A percentile compares a stretch with the other conserved stretches of the same genome.
phyloP scores from a whole-genome alignment of 805 yeast species.

The Kuraishia piskuri region DNA sequence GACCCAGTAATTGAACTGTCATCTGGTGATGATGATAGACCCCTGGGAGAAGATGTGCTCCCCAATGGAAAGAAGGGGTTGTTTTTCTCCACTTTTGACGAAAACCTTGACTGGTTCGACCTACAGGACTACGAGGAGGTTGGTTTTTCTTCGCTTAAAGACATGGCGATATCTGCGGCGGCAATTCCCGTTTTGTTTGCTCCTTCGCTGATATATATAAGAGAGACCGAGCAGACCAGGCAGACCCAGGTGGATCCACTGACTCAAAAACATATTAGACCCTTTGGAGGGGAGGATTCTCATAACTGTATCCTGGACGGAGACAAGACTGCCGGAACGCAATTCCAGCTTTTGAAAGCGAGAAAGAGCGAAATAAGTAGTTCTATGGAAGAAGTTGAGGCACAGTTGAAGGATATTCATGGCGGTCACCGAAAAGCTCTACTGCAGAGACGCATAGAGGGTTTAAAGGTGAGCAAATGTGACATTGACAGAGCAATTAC shows the following conservation, averaged over 20 bases:
- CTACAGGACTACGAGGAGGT: conserved; percentile 53
- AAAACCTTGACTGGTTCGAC: conserved; percentile 56
- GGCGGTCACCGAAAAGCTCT: neutral
- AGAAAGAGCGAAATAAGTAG: conserved; percentile 24
- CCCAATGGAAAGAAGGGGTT: conserved; percentile 3
- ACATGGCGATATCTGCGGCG: conserved; percentile 29
- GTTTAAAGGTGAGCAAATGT: neutral
- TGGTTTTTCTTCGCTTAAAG: conserved; percentile 28
- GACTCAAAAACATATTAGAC: conserved; percentile 21
- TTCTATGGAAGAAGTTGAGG: conserved; percentile 15
- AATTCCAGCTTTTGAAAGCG: conserved; percentile 27
- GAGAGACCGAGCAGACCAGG: conserved; percentile 37
- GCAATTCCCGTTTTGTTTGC: conserved; percentile 60
- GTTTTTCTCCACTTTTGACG: conserved; percentile 28
- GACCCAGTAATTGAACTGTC: neutral
- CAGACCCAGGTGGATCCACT: conserved; percentile 28
- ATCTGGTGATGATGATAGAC: neutral
- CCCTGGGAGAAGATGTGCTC: conserved; percentile 1
- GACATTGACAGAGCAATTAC: neutral
- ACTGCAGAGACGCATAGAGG: neutral
- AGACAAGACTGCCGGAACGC: conserved; percentile 41
- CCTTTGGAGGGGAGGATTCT: conserved; percentile 45
- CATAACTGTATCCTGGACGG: conserved; percentile 57
- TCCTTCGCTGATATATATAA: conserved; percentile 60
- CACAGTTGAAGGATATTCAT: neutral